Percentiles rank a stretch among this genome's conserved stretches.
phyloP scores from a whole-genome alignment of 2,329 filamentous ascomycete species.

The Coniella vitis region DNA sequence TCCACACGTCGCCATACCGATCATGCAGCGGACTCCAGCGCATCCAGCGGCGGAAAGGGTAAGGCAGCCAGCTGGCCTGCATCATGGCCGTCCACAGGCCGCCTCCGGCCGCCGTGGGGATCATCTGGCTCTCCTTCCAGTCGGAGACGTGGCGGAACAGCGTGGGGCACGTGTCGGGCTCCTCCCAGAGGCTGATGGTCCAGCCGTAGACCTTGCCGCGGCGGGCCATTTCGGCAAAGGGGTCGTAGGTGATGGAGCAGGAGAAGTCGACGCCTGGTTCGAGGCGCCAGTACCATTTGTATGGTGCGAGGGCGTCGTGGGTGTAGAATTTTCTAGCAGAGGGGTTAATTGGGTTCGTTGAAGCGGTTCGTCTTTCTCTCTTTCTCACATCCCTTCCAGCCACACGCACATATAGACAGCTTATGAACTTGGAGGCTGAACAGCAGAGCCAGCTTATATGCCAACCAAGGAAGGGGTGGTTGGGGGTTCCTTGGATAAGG shows the following conservation, averaged over 20 bases:
- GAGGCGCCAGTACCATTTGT: conserved; percentile 42
- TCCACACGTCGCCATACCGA: conserved; percentile 34
- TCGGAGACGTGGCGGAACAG: conserved; percentile 35
- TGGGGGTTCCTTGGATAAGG: no score
- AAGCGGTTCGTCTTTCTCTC: no score
- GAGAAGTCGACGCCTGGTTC: conserved; percentile 38
- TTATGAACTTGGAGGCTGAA: no score
- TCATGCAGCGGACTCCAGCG: conserved; percentile 32
- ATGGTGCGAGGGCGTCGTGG: conserved; percentile 32
- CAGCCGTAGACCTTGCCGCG: conserved; percentile 38
- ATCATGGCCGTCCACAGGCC: conserved; percentile 34
- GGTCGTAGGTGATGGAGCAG: conserved; percentile 41
- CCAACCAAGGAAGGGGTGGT: no score
- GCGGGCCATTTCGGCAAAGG: conserved; percentile 38
- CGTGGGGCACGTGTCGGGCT: conserved; percentile 33
- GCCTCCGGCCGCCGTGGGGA: conserved; percentile 25
- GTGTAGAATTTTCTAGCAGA: conserved; percentile 36
- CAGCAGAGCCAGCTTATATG: no score
- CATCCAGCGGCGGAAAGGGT: conserved; percentile 32
- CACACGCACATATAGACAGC: no score
- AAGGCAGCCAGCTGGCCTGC: conserved; percentile 34
- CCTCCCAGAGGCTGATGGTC: conserved; percentile 37
- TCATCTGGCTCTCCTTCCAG: conserved; percentile 31
- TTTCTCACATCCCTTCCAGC: no score
- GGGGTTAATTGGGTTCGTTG: no score